A percentile compares a stretch with the other conserved stretches of the same genome.
phyloP scores from a whole-genome alignment of 805 yeast species.

The Suhomyces faveliae region DNA sequence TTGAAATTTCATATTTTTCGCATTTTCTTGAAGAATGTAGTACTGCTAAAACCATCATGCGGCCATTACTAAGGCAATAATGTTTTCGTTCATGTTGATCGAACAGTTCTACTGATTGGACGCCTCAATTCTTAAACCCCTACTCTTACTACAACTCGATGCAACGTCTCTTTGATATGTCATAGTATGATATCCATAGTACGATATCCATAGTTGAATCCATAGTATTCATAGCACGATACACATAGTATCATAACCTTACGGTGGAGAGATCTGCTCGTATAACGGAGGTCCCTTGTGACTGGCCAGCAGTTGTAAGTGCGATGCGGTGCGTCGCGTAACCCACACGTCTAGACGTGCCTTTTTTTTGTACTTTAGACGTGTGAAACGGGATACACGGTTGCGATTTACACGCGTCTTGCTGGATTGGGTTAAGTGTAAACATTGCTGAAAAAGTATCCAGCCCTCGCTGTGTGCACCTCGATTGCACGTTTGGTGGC shows the following conservation, averaged over 20 bases:
- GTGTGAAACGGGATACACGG: neutral
- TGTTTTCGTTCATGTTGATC: too few species aligned
- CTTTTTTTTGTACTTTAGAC: neutral
- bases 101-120: too few species aligned
- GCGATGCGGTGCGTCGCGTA: constrained; percentile 1
- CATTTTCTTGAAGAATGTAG: too few species aligned
- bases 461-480: neutral
- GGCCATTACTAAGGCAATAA: too few species aligned
- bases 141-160: too few species aligned
- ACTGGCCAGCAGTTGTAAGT: neutral
- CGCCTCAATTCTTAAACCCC: too few species aligned
- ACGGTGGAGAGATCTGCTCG: neutral
- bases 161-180: too few species aligned
- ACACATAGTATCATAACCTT: neutral
- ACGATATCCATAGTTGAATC: too few species aligned
- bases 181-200: too few species aligned
- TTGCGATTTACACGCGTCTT: constrained; percentile 1
- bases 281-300: neutral
- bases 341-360: constrained; percentile 1
- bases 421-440: constrained; percentile 1
- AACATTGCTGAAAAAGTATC: neutral
- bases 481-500: neutral
- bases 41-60: too few species aligned
- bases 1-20: neutral
- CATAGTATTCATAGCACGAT: too few species aligned